phyloP scores from a whole-genome alignment of 192 early-diverging fungal genomes.

The Spinellus fusiger region DNA sequence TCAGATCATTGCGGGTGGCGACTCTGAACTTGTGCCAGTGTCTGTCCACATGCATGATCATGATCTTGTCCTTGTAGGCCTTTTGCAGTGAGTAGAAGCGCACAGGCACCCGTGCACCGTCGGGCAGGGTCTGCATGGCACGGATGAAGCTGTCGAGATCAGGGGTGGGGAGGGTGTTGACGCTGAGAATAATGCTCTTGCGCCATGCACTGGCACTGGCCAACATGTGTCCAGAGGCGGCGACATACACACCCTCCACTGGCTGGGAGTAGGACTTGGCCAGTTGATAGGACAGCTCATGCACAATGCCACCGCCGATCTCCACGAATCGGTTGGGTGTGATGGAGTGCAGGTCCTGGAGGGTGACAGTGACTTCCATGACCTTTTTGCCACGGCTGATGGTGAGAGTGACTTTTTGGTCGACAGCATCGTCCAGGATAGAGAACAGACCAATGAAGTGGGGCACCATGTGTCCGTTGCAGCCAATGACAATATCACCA shows the following conservation, averaged over 20 bases:
- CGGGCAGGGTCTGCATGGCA: slow-evolving; percentile 56
- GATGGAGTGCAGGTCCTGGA: slow-evolving; percentile 69
- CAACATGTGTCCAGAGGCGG: slow-evolving; percentile 63
- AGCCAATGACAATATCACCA: slow-evolving; percentile 67
- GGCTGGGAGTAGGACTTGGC: slow-evolving; percentile 66
- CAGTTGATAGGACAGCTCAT: slow-evolving; percentile 73
- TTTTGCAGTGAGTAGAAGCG: slow-evolving; percentile 74
- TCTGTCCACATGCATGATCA: slow-evolving; percentile 80
- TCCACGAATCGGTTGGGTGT: slow-evolving; percentile 83
- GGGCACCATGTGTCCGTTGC: slow-evolving; percentile 58
- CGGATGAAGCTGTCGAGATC: slow-evolving; percentile 63
- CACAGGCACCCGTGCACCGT: slow-evolving; percentile 54
- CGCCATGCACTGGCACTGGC: slow-evolving; percentile 61
- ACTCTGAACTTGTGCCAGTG: slow-evolving; percentile 84
- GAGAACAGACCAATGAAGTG: slow-evolving; percentile 66
- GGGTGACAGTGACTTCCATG: slow-evolving; percentile 37
- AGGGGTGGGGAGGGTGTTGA: slow-evolving; percentile 58
- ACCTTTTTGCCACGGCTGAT: slow-evolving; percentile 52
- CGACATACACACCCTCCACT: slow-evolving; percentile 75
- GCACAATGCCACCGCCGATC: slow-evolving; percentile 76
- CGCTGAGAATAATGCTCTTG: slow-evolving; percentile 59
- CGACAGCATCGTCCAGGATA: slow-evolving; percentile 59
- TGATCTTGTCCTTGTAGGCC: slow-evolving; percentile 73
- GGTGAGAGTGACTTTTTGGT: slow-evolving; percentile 40
- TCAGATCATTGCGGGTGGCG: slow-evolving; percentile 67